A percentile compares a stretch with the other conserved stretches of the same genome.
phyloP scores from a whole-genome alignment of 176 grass and related monocot species.

The Coix lacrymajobi region DNA sequence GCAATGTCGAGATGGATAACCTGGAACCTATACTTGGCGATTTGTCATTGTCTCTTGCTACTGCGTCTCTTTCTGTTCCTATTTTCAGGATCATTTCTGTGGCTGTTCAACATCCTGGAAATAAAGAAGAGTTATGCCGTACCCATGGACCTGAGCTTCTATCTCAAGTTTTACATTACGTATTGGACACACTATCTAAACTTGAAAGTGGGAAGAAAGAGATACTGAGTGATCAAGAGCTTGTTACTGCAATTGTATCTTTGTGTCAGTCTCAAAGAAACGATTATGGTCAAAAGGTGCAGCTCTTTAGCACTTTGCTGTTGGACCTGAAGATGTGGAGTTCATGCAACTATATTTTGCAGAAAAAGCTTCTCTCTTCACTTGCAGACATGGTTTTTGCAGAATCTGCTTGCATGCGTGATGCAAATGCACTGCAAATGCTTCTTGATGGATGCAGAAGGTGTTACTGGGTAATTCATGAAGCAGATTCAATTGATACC shows the following conservation, averaged over 20 bases:
- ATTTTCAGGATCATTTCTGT: conserved; percentile 95
- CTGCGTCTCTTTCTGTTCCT: conserved; percentile 75
- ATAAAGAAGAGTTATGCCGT: conserved; percentile 86
- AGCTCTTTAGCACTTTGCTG: conserved; percentile 87
- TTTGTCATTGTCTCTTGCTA: conserved; percentile 64
- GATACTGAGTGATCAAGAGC: conserved; percentile 64
- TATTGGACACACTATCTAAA: conserved; percentile 63
- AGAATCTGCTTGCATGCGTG: conserved; percentile 79
- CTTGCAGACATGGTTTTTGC: conserved; percentile 99
- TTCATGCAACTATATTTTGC: conserved; percentile 87
- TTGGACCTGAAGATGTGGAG: conserved; percentile 97
- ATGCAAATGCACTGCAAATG: conserved; percentile 93
- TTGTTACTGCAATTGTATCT: conserved; percentile 83
- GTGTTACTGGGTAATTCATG: conserved; percentile 83
- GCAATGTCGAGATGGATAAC: conserved; percentile 85
- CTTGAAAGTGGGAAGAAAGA: conserved; percentile 57
- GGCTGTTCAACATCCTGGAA: conserved; percentile 87
- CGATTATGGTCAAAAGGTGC: conserved; percentile 77
- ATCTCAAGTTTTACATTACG: conserved; percentile 75
- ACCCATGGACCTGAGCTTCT: conserved; percentile 81
- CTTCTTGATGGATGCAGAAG: conserved; percentile 99
- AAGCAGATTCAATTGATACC: conserved; percentile 81
- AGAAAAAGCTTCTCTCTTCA: conserved; percentile 99
- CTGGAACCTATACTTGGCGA: conserved; percentile 84
- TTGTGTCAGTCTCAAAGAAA: conserved; percentile 90